Conservation (phyloP, 805 yeast genomes). For the Candida orba region DNA sequence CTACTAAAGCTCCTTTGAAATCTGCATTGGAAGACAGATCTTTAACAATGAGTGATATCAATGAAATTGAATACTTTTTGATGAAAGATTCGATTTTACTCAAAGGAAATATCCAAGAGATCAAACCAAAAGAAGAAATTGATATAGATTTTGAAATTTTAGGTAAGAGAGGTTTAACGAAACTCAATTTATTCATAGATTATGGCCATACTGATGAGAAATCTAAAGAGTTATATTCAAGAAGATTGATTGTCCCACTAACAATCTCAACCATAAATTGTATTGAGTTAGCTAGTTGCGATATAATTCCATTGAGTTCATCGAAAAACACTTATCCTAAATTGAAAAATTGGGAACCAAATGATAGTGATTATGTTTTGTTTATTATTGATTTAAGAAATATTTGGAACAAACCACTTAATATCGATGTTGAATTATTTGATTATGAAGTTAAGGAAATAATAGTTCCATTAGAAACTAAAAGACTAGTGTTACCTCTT, state of each 20-base stretch:
- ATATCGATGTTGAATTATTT: constrained; percentile 28
- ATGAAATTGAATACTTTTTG: constrained; percentile 69
- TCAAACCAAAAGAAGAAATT: constrained; percentile 33
- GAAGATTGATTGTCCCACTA: constrained; percentile 62
- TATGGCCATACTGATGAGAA: constrained; percentile 40
- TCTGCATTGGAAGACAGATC: constrained; percentile 42
- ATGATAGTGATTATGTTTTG: constrained; percentile 45
- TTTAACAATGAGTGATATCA: constrained; percentile 53
- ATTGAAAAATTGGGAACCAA: constrained; percentile 3
- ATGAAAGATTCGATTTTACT: constrained; percentile 52
- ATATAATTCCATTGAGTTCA: constrained; percentile 49
- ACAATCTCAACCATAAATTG: constrained; percentile 65
- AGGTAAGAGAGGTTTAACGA: constrained; percentile 70
- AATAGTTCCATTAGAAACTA: constrained; percentile 38
- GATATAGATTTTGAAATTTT: constrained; percentile 48
- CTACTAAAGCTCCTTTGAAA: constrained; percentile 59
- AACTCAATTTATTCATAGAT: constrained; percentile 57
- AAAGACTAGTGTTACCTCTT: constrained; percentile 68
- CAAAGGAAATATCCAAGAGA: constrained; percentile 15
- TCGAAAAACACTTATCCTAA: background rate
- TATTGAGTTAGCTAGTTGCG: constrained; percentile 69
- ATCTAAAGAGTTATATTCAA: constrained; percentile 32
- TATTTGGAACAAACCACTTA: constrained; percentile 60
- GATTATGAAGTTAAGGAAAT: constrained; percentile 19
- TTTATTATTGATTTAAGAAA: constrained; percentile 74